Evolutionary conservation across 768 basidiomycete genomes (phyloP).

Genomic region (Suillus cothurnatus): DNA sequence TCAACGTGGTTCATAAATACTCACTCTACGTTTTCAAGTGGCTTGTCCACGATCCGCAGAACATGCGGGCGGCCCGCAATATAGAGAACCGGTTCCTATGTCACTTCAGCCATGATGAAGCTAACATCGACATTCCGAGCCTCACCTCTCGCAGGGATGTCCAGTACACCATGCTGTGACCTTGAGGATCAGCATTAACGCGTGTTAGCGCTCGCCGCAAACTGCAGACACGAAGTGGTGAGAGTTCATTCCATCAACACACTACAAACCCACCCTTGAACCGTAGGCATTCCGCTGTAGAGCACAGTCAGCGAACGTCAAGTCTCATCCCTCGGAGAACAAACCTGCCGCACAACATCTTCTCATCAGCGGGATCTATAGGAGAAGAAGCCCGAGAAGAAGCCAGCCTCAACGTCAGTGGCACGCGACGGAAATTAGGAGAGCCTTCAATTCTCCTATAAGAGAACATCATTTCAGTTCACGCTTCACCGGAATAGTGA

Average conservation of each 20-base stretch:
- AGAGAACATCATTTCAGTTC: conserved; percentile 7
- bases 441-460: conserved; percentile 85
- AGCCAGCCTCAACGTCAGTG: conserved; percentile 52
- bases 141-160: conserved; percentile 90
- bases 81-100: conserved; percentile 90
- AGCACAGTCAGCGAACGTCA: conserved; percentile 24
- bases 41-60: conserved; percentile 81
- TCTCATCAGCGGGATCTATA: conserved; percentile 41
- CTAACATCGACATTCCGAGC: not conserved
- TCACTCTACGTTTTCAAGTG: conserved; percentile 94
- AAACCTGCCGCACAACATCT: conserved; percentile 80
- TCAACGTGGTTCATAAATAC: conserved; percentile 21
- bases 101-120: conserved; percentile 1
- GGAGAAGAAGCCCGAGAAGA: conserved; percentile 29
- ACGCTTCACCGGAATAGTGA: conserved; percentile 1
- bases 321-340: conserved; percentile 17
- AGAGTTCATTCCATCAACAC: not conserved
- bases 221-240: conserved; percentile 38
- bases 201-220: conserved; percentile 75
- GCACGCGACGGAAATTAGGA: conserved; percentile 88
- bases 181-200: conserved; percentile 81
- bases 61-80: conserved; percentile 88
- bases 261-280: conserved; percentile 63
- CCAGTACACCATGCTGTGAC: conserved; percentile 81
- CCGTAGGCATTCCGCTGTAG: conserved; percentile 90